These are phyloP conservation scores for Hawksworthiomyces lignivorus DNA, from an alignment of 2,329 filamentous ascomycete genomes.

Conservation along the genomic window DNA sequence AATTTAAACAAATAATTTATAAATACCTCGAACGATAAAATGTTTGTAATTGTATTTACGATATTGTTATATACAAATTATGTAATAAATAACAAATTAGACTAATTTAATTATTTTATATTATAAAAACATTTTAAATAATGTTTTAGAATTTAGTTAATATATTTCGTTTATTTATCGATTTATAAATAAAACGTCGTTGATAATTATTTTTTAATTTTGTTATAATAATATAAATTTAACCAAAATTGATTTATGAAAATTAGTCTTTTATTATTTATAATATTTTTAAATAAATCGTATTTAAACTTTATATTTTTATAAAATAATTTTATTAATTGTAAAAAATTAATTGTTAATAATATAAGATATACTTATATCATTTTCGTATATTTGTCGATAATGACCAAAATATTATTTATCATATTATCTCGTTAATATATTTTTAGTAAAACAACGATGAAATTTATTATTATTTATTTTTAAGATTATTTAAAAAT, in stretches of 20 bases:
- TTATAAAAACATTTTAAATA: no score
- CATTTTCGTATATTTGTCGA: no score
- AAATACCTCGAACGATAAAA: neutral
- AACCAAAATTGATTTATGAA: conserved; percentile 5
- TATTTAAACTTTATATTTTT: neutral
- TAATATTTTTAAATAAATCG: no score
- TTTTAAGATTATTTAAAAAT: no score
- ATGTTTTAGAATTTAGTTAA: no score
- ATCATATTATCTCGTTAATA: neutral
- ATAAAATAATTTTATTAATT: no score
- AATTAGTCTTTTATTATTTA: conserved; percentile 12
- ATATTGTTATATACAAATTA: conserved; percentile 1
- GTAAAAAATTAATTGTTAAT: no score
- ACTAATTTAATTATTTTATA: neutral
- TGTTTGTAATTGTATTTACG: neutral
- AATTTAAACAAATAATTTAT: neutral
- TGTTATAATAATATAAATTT: conserved; percentile 12
- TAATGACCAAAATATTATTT: neutral
- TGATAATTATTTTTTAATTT: no score
- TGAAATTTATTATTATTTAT: conserved; percentile 1
- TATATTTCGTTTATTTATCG: conserved; percentile 6
- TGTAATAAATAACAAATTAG: conserved; percentile 11
- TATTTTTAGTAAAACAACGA: conserved; percentile 1
- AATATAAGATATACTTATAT: no score
- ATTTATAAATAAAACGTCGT: no score